Evolutionary conservation across 345 rosid species (phyloP), one percentile per base, ranked within the genome.

Genomic region (Citropsis articulata): DNA sequence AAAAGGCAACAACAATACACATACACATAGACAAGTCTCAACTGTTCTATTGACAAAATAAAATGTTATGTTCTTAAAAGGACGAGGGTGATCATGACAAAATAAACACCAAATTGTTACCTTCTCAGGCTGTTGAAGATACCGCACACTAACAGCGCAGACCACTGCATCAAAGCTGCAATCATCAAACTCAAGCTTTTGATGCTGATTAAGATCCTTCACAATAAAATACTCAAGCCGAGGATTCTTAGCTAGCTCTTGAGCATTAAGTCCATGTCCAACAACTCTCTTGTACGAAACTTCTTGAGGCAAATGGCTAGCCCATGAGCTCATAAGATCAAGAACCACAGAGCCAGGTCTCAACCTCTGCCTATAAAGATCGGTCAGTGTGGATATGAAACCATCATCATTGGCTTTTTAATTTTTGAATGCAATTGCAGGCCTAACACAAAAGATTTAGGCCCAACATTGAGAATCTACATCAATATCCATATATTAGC

Each of bases 221-320:
- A 89, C 90, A 25, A 89, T 81, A 84, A 91, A 91, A 50, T 88
- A 87, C 66, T 91, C 91, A 62, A 91, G 77, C 70, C 87, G 76
- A 35, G 88, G 91, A 74, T 93, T 95, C 88, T 86, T 91, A 19
- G 94, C 88, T 56, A 95, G 97, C 84, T 95, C 99, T 69, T 86
- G 94, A n/a, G 96, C 94, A 45, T 93, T 95, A 59, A 95, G 95
- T 62, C 99, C 97, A 79, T 95, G 97, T 2, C 99, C 98, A 62
- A 91, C 94, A 59, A 95, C 93, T 86, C 90, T 92, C 79, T 83
- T 85, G 89, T 84, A 91, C 81, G 6, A 71, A 0, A 87, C 90
- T 75, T 93, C 91, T 62, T 76, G 75, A 5, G 99, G 98, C 25
- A 93, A 83, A 84, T 95, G 96, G 83, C 99, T 93, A 38, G 90